Evolutionary conservation across 441 rosid genomes (phyloP).

Genomic region (Corymbia calophylla): DNA sequence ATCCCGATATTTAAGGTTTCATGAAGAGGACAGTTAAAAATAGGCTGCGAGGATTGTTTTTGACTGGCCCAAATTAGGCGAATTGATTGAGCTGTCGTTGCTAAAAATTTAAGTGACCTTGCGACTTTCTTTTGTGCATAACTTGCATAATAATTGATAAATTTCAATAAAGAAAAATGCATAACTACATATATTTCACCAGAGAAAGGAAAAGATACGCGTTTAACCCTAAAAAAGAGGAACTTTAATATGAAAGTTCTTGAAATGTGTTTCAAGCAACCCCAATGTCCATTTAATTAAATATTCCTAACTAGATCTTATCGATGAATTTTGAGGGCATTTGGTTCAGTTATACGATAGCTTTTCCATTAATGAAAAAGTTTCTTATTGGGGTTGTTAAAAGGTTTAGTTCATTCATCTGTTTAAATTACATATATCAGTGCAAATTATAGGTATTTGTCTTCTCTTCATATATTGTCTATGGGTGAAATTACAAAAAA

Average conservation of each 20-base stretch:
- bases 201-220: background rate
- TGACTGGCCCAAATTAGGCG: too few species aligned
- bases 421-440: background rate
- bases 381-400: background rate
- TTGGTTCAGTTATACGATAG: too few species aligned
- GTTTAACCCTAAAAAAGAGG: background rate
- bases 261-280: background rate
- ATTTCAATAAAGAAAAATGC: too few species aligned
- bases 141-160: background rate
- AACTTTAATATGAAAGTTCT: background rate
- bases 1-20: background rate
- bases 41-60: too few species aligned
- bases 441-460: too few species aligned
- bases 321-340: background rate
- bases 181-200: background rate
- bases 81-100: too few species aligned
- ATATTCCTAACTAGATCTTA: background rate
- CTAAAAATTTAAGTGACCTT: too few species aligned
- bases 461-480: too few species aligned
- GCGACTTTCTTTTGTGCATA: too few species aligned
- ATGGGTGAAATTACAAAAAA: too few species aligned
- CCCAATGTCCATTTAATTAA: background rate
- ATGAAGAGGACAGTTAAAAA: too few species aligned
- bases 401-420: background rate
- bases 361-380: background rate